These are phyloP conservation scores for Jackrogersella minutella DNA, from an alignment of 495 filamentous ascomycete species.

Conservation along the genomic window DNA sequence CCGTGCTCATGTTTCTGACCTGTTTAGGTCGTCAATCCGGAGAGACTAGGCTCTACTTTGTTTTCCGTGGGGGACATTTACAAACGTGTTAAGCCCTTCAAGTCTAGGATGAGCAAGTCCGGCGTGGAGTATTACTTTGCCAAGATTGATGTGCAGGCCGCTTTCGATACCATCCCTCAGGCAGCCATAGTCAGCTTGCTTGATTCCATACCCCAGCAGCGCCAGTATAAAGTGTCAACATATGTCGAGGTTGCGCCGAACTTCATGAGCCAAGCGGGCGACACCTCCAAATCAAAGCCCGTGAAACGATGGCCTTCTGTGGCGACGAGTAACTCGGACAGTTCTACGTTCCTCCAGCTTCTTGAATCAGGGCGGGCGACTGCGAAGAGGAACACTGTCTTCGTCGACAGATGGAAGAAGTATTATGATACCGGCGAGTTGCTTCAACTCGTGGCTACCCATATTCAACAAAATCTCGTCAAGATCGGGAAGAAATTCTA, in stretches of 20 bases:
- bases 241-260: constrained; percentile 74
- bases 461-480: constrained; percentile 83
- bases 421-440: constrained; percentile 64
- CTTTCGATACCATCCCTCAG: constrained; percentile 96
- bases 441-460: constrained; percentile 74
- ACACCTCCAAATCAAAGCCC: constrained; percentile 52
- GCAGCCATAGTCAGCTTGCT: constrained; percentile 72
- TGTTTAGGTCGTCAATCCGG: constrained; percentile 60
- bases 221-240: constrained; percentile 74
- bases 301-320: constrained; percentile 70
- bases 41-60: constrained; percentile 74
- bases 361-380: constrained; percentile 56
- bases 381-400: constrained; percentile 72
- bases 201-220: constrained; percentile 66
- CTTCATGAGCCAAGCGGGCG: constrained; percentile 33
- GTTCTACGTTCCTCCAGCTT: constrained; percentile 62
- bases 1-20: constrained; percentile 19
- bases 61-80: constrained; percentile 86
- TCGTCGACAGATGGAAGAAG: constrained; percentile 70
- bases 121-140: constrained; percentile 70
- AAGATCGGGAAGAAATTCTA: constrained; percentile 91
- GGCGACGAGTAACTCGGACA: constrained; percentile 61
- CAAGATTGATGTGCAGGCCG: constrained; percentile 90
- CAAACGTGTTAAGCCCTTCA: constrained; percentile 74
- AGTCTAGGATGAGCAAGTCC: constrained; percentile 51